These are phyloP conservation scores for Austropuccinia psidii DNA, from an alignment of 1,284 basidiomycete genomes.

Conservation along the genomic window DNA sequence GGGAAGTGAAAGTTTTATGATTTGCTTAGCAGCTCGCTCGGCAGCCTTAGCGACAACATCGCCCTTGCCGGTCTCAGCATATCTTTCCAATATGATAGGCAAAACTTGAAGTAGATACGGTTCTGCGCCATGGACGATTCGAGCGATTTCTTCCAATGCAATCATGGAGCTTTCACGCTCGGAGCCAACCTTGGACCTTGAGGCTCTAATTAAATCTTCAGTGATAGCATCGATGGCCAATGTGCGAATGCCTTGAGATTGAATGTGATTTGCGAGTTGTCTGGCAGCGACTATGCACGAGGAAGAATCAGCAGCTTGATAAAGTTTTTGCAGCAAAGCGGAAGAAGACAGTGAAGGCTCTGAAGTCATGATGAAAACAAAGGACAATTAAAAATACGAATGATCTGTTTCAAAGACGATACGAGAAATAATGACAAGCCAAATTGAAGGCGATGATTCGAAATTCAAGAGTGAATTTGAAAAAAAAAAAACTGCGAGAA, in stretches of 20 bases:
- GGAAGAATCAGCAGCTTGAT: constrained; percentile 40
- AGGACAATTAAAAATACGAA: too few species aligned
- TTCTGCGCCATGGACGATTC: constrained; percentile 64
- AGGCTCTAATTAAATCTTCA: constrained; percentile 51
- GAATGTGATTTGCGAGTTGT: constrained; percentile 47
- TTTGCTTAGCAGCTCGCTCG: constrained; percentile 68
- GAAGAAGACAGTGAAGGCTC: constrained; percentile 39
- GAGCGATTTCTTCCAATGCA: constrained; percentile 51
- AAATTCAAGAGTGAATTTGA: too few species aligned
- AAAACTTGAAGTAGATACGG: constrained; percentile 77
- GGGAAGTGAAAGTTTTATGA: constrained; percentile 79
- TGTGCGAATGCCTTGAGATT: constrained; percentile 46
- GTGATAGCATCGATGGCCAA: constrained; percentile 47
- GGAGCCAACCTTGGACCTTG: constrained; percentile 81
- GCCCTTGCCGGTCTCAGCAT: constrained; percentile 75
- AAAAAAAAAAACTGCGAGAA: too few species aligned
- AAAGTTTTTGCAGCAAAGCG: constrained; percentile 44
- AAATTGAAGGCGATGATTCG: too few species aligned
- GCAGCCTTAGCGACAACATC: constrained; percentile 73
- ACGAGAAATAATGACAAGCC: too few species aligned
- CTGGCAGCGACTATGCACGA: constrained; percentile 46
- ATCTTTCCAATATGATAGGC: constrained; percentile 69
- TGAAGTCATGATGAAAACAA: too few species aligned
- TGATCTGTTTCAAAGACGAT: too few species aligned
- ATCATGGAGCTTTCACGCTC: constrained; percentile 88